Evolutionary conservation across 2,329 filamentous ascomycete genomes (phyloP).

Genomic region (Bipolaris cookei): DNA sequence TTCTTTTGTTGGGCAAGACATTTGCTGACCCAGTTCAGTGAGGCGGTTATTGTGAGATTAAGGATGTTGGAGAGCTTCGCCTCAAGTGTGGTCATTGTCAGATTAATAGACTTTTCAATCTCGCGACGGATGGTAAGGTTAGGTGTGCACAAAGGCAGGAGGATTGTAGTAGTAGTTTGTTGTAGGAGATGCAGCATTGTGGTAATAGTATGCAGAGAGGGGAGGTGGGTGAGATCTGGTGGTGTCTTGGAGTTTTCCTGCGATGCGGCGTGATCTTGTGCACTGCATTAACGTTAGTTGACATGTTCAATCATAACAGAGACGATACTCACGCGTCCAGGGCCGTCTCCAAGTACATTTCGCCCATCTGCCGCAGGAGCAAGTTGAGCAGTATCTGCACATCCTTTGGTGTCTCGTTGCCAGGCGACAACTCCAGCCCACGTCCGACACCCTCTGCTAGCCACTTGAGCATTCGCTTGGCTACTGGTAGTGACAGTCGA

Average conservation of each 20-base stretch:
- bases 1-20: conserved; percentile 81
- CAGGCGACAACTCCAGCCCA: conserved; percentile 86
- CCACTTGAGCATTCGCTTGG: conserved; percentile 99
- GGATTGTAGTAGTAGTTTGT: conserved; percentile 86
- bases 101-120: conserved; percentile 82
- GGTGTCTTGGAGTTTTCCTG: conserved; percentile 84
- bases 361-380: conserved; percentile 84
- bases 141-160: conserved; percentile 85
- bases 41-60: conserved; percentile 72
- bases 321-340: conserved; percentile 60
- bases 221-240: conserved; percentile 85
- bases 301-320: not conserved
- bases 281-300: conserved; percentile 33
- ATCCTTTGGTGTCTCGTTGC: conserved; percentile 90
- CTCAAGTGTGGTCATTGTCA: conserved; percentile 78
- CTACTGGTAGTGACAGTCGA: conserved; percentile 77
- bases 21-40: conserved; percentile 76
- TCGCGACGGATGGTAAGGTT: conserved; percentile 89
- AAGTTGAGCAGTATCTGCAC: conserved; percentile 84
- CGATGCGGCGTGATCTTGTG: conserved; percentile 71
- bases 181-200: conserved; percentile 93
- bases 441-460: conserved; percentile 92
- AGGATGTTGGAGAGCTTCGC: conserved; percentile 78
- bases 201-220: conserved; percentile 78
- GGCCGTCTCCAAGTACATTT: conserved; percentile 73